Base-by-base conservation (phyloP, 208 protist species). In the Herpetomonas muscarum region DNA sequence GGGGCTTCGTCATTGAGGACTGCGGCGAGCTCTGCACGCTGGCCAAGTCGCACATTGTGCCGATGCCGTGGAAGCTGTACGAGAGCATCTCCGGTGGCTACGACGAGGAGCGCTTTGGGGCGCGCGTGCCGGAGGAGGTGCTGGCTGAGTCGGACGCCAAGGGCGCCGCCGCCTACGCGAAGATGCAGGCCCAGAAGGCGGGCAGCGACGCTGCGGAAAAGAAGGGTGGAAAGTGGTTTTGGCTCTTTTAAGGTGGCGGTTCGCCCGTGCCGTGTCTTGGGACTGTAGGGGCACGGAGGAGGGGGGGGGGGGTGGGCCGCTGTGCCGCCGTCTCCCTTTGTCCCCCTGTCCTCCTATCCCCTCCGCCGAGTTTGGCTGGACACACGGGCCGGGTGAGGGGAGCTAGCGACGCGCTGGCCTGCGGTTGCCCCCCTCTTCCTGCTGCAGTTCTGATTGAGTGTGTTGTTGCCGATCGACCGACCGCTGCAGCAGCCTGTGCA, bases 1-100 rank as follows among this genome's bases (percentile, higher is more conserved):
- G 71, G 55, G 64, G 77, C 12, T 94, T 77, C 53, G 63, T 85
- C 34, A 80, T 94, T 39, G 61, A 76, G 28, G 79, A 81, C 31
- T 94, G 87, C 63, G 87, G 87, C 28, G 84, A 94, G 64, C 62
- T 94, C 49, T 94, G 87, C 71, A 94, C 87, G 10, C 55, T 94
- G 44, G 87, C 84, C 50, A 90, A 91, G 67, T 85, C 78, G 48
- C 78, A 90, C 55, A 77, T 94, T 22, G 55, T 73, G 21, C 81
- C 85, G 22, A 90, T 94, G 71, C 87, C 87, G 45, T 94, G 87
- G 85, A 78, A 83, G 46, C 64, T 92, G 37, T 92, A 90, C 58
- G 73, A 91, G 54, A 67, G 56, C 44, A 59, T 94, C 34, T 92
- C 85, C 12, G 21, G 57, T 1, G 87, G 85, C 12, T 92, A 91